These are phyloP conservation scores for Cercospora citrullina DNA, from an alignment of 2,329 filamentous ascomycete species.

Conservation along the genomic window DNA sequence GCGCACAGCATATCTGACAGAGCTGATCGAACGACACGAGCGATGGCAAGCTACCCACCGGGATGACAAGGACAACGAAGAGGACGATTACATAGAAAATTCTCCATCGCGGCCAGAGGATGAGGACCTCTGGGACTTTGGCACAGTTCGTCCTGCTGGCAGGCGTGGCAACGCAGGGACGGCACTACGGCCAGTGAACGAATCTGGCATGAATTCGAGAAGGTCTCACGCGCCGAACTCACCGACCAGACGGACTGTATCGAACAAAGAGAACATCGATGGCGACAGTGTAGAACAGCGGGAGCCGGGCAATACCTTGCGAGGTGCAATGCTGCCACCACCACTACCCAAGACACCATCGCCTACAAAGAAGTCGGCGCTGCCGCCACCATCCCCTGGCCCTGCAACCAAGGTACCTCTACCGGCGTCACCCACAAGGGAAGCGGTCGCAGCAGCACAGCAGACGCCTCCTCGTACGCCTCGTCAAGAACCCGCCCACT, in stretches of 20 bases:
- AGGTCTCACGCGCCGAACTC: slow-evolving; percentile 45
- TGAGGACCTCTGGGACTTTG: slow-evolving; percentile 98
- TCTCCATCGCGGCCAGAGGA: slow-evolving; percentile 54
- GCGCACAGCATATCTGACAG: slow-evolving; percentile 93
- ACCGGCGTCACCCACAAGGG: slow-evolving; percentile 49
- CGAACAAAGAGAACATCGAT: slow-evolving; percentile 39
- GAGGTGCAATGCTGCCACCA: slow-evolving; percentile 38
- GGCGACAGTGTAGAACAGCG: slow-evolving; percentile 40
- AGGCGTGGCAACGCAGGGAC: slow-evolving; percentile 56
- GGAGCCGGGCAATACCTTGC: slow-evolving; percentile 17
- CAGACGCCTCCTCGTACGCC: slow-evolving; percentile 39
- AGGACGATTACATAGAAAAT: slow-evolving; percentile 55
- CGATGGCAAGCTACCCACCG: slow-evolving; percentile 84
- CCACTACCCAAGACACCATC: slow-evolving; percentile 44
- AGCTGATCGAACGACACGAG: slow-evolving; percentile 87
- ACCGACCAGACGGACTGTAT: slow-evolving; percentile 38
- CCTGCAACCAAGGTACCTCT: slow-evolving; percentile 48
- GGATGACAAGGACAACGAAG: slow-evolving; percentile 64
- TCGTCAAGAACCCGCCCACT: slow-evolving; percentile 32
- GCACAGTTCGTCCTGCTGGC: slow-evolving; percentile 81
- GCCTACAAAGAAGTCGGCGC: slow-evolving; percentile 43
- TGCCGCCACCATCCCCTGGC: slow-evolving; percentile 40
- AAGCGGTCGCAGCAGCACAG: slow-evolving; percentile 35
- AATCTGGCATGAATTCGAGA: slow-evolving; percentile 76
- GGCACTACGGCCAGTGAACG: slow-evolving; percentile 72